Percentiles rank a stretch among this genome's conserved stretches.
These are phyloP conservation scores for Cucumis cinereus DNA, from an alignment of 306 rosid genomes.

Conservation along the genomic window DNA sequence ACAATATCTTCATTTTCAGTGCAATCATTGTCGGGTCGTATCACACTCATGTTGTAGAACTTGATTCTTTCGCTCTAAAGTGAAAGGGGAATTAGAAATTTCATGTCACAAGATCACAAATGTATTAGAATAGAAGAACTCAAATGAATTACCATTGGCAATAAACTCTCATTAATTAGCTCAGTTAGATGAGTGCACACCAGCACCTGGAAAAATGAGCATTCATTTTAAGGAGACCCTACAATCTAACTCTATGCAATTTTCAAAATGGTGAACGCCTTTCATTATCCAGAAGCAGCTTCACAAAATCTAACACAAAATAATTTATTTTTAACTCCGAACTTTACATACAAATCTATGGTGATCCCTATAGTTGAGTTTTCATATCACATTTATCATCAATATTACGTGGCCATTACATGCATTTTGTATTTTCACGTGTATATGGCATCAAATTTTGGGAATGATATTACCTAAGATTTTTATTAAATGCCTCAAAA, in stretches of 20 bases:
- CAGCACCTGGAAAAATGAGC: conserved; percentile 46
- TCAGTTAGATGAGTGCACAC: conserved; percentile 93
- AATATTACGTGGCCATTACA: neutral
- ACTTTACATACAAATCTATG: neutral
- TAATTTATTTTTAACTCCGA: neutral
- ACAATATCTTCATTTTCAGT: conserved; percentile 49
- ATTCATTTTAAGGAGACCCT: neutral
- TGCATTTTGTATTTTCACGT: neutral
- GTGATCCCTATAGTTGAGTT: neutral
- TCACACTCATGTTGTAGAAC: conserved; percentile 78
- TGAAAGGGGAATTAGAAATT: neutral
- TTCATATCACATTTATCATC: neutral
- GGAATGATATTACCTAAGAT: neutral
- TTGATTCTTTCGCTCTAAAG: conserved; percentile 67
- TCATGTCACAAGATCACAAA: neutral
- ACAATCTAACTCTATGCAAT: neutral
- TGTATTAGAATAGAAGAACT: conserved; percentile 8
- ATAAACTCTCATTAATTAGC: conserved; percentile 57
- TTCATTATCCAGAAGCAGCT: neutral
- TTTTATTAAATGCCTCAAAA: neutral
- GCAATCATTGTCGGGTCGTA: conserved; percentile 56
- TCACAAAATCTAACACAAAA: neutral
- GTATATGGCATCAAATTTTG: neutral
- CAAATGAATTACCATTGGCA: conserved; percentile 38
- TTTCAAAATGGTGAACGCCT: neutral